A percentile compares a stretch with the other conserved stretches of the same genome.
Conservation (phyloP, 208 protist species). For the Leishmania aethiopica region DNA sequence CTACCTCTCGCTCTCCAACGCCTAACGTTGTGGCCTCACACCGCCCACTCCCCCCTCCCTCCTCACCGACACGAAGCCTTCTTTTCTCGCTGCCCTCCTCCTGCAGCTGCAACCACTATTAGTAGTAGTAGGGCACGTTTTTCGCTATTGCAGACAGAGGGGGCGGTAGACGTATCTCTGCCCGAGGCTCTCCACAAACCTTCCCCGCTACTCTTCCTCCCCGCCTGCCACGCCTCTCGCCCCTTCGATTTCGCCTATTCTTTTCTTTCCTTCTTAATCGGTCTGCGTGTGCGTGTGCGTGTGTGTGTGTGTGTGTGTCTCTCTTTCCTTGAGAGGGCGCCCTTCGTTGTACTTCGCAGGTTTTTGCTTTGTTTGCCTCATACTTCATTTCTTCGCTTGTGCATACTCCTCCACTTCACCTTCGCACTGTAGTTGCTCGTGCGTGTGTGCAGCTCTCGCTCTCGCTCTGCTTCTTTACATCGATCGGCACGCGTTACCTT, state of each 20-base stretch:
- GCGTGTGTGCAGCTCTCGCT: neutral
- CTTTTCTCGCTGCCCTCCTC: neutral
- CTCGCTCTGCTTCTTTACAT: neutral
- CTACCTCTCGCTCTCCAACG: neutral
- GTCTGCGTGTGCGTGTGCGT: neutral
- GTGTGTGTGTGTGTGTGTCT: neutral
- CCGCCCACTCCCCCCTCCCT: neutral
- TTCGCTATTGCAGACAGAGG: neutral
- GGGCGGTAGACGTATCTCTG: neutral
- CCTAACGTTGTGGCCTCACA: neutral
- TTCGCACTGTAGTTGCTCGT: neutral
- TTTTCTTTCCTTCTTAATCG: neutral
- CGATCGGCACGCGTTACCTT: neutral
- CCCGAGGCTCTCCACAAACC: neutral
- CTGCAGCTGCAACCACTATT: neutral
- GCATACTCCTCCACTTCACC: neutral
- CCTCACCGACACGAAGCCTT: neutral
- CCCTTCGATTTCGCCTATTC: neutral
- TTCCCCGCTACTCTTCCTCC: neutral
- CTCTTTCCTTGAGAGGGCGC: neutral
- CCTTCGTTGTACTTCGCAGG: neutral
- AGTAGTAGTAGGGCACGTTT: neutral
- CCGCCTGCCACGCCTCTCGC: neutral
- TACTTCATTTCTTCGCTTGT: neutral
- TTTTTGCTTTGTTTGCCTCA: neutral